Base-by-base conservation (phyloP, 2,329 filamentous ascomycete genomes). In the Aspergillus sp. region DNA sequence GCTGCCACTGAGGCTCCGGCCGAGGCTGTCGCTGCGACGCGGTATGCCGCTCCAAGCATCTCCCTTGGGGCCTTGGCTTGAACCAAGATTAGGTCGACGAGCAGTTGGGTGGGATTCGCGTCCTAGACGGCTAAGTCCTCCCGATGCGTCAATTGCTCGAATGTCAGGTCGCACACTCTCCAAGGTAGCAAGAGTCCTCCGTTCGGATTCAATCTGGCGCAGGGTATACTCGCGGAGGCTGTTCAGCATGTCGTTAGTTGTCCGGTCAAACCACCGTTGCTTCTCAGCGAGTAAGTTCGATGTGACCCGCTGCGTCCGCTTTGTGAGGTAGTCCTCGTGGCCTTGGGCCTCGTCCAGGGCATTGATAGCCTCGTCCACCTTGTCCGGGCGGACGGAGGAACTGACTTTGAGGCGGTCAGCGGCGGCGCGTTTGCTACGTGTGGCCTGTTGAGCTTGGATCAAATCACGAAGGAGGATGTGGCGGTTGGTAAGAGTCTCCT, bases 1-100 rank as follows among this genome's bases (percentile, higher is more conserved):
- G 72, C 87, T 90, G 51, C 89, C 88, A 58, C 90, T 92, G 65
- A 93, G 84, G 72, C 89, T 93, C 69, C 92, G 85, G 71, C 85
- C 89, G 58, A 92, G 78, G n/a, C 88, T 89, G 69, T 96, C 91
- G 30, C 89, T 87, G 58, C 91, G 86, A 63, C 95, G 86, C 38
- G 93, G 91, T 28, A 97, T 92, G 60, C 95, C 95, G 70, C 92
- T 97, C 95, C 95, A 99, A 15, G 95, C 90, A 76, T 99, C 95
- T n/a, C 95, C 95, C 80, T 96, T 96, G 53, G 95, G 94, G 0
- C 95, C 95, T 78, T 99, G 95, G 70, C 91, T 95, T 50, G 91
- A 91, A 15, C 91, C 91, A 66, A 97, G 79, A 76, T 87, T 94
- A 25, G 89, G 79, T 63, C 94, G 87, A 57, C 95, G 87, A 30